phyloP scores from a whole-genome alignment of 2,329 filamentous ascomycete genomes.

The Cercospora janseana region DNA sequence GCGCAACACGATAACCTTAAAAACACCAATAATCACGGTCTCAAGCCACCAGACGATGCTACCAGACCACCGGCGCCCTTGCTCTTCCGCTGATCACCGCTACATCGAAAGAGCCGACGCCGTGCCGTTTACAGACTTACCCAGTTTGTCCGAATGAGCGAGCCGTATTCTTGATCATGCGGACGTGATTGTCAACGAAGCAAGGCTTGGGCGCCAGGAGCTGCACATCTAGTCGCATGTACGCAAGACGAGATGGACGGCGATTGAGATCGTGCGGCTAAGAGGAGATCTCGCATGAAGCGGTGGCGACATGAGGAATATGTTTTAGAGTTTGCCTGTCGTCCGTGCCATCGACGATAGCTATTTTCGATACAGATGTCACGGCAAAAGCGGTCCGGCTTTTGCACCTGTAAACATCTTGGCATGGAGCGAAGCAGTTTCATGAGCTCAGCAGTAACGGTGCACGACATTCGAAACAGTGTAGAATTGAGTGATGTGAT shows the following conservation, averaged over 20 bases:
- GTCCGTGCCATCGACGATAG: constrained; percentile 1
- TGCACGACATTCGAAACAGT: too few relatives aligned
- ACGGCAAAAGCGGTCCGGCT: background rate
- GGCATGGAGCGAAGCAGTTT: background rate
- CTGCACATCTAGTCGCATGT: background rate
- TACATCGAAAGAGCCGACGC: too few relatives aligned
- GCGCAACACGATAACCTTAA: background rate
- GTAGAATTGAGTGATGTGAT: too few relatives aligned
- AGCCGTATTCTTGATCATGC: too few relatives aligned
- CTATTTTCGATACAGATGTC: background rate
- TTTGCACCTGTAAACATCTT: background rate
- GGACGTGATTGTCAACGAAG: too few relatives aligned
- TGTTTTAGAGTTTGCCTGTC: background rate
- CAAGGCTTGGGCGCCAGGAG: too few relatives aligned
- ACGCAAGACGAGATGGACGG: background rate
- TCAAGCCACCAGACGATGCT: background rate
- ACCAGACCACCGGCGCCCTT: background rate
- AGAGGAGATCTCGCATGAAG: background rate
- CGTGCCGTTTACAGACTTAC: too few relatives aligned
- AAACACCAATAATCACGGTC: too few relatives aligned
- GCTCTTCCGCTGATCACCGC: background rate
- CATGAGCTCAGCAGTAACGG: too few relatives aligned
- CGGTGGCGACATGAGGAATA: constrained; percentile 1
- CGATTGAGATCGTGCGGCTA: background rate
- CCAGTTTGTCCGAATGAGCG: too few relatives aligned